A percentile compares a stretch with the other conserved stretches of the same genome.
Conservation (phyloP, 2,329 filamentous ascomycete genomes). For the Rutstroemia sp. region DNA sequence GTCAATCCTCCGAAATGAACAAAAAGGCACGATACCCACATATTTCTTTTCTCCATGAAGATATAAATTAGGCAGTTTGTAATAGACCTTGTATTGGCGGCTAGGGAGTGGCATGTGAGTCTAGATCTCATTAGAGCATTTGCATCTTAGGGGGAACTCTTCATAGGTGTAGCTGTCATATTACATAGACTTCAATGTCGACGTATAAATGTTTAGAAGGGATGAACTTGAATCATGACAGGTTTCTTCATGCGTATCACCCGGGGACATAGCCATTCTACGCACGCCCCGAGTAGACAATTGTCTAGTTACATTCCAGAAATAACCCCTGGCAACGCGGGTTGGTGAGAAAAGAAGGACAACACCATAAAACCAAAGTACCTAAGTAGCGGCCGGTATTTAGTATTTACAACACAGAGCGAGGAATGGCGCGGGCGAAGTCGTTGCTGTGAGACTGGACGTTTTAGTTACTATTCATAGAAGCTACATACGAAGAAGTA, state of each 20-base stretch:
- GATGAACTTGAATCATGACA: neutral
- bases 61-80: neutral
- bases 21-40: neutral
- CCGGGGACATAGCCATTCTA: neutral
- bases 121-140: too few species aligned
- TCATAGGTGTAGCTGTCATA: too few species aligned
- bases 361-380: too few species aligned
- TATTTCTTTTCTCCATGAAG: neutral
- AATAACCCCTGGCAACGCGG: neutral
- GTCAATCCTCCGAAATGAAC: conserved; percentile 24
- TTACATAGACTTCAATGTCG: neutral
- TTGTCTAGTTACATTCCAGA: neutral
- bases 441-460: neutral
- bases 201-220: neutral
- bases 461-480: too few species aligned
- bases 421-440: too few species aligned
- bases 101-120: too few species aligned
- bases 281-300: neutral
- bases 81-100: too few species aligned
- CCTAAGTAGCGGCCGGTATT: neutral
- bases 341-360: neutral
- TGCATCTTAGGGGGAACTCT: too few species aligned
- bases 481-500: too few species aligned
- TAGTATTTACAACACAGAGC: too few species aligned
- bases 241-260: conserved; percentile 4